Evolutionary conservation across 139 green algal genomes (phyloP).

Genomic region (Dunaliella sp.): DNA sequence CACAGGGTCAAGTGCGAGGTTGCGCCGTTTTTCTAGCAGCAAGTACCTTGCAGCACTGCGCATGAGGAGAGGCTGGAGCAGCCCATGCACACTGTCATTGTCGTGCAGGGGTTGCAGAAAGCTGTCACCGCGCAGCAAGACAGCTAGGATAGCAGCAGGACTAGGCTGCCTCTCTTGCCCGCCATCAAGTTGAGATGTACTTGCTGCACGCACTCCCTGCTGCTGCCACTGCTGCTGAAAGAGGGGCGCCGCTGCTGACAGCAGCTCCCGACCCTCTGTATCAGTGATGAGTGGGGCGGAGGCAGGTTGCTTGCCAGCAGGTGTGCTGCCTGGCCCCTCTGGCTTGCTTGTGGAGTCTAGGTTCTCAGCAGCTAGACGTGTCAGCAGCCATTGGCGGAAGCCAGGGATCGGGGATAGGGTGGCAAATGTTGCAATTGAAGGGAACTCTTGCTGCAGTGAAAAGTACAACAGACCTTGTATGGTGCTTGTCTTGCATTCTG

Average conservation of each 20-base stretch:
- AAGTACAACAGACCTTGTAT: too few relatives aligned
- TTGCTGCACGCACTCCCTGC: too few relatives aligned
- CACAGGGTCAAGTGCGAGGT: constrained; percentile 75
- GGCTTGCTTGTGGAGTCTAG: not conserved
- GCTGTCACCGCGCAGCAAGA: too few relatives aligned
- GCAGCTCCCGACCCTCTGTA: too few relatives aligned
- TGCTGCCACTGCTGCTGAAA: too few relatives aligned
- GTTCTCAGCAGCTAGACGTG: constrained; percentile 25
- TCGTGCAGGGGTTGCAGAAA: not conserved
- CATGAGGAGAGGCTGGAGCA: constrained; percentile 47
- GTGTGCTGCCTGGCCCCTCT: too few relatives aligned
- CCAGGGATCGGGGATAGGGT: constrained; percentile 78
- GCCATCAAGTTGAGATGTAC: too few relatives aligned
- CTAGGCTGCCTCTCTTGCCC: too few relatives aligned
- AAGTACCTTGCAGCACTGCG: constrained; percentile 65
- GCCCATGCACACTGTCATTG: not conserved
- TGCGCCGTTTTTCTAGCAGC: constrained; percentile 52
- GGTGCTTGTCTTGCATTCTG: too few relatives aligned
- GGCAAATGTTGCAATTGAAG: constrained; percentile 49
- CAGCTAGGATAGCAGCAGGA: too few relatives aligned
- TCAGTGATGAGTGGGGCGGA: not conserved
- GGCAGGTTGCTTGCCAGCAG: constrained; percentile 5
- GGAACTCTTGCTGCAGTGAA: constrained; percentile 20
- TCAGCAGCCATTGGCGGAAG: constrained; percentile 66
- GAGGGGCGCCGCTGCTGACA: too few relatives aligned